A percentile compares a stretch with the other conserved stretches of the same genome.
Evolutionary conservation across 2,329 filamentous ascomycete species (phyloP).

Genomic region (Graphium sp.): DNA sequence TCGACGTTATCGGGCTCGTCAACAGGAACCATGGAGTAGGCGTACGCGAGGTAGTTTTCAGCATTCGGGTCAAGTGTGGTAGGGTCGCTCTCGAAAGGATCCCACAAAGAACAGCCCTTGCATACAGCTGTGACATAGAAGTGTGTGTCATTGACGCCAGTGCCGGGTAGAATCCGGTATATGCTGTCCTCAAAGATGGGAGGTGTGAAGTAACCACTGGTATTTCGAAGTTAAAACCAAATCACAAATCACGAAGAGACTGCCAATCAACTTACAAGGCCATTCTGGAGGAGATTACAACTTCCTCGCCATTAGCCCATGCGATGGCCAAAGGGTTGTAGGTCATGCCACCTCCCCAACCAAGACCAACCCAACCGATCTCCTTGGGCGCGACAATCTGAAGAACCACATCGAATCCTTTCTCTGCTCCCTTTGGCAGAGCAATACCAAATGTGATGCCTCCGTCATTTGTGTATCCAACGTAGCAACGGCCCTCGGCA

Average conservation of each 20-base stretch:
- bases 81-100: conserved; percentile 10
- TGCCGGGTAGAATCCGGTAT: conserved; percentile 17
- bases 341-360: conserved; percentile 26
- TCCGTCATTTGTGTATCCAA: conserved; percentile 10
- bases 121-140: conserved; percentile 17
- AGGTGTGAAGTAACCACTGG: conserved; percentile 18
- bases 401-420: conserved; percentile 22
- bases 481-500: conserved; percentile 8
- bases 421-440: conserved; percentile 14
- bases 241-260: no score
- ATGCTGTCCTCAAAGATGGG: conserved; percentile 13
- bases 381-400: conserved; percentile 21
- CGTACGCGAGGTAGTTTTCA: conserved; percentile 21
- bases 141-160: conserved; percentile 15
- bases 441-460: conserved; percentile 16
- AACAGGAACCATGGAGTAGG: conserved; percentile 18
- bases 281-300: conserved; percentile 17
- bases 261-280: conserved; percentile 15
- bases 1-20: conserved; percentile 17
- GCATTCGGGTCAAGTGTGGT: conserved; percentile 18
- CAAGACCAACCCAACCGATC: conserved; percentile 24
- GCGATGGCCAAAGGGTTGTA: conserved; percentile 22
- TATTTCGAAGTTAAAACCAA: neutral
- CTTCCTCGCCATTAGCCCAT: conserved; percentile 21
- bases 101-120: conserved; percentile 22